A percentile compares a stretch with the other conserved stretches of the same genome.
These are phyloP conservation scores for Chaetoscypha palmicola DNA, from an alignment of 2,329 filamentous ascomycete genomes.

Conservation along the genomic window DNA sequence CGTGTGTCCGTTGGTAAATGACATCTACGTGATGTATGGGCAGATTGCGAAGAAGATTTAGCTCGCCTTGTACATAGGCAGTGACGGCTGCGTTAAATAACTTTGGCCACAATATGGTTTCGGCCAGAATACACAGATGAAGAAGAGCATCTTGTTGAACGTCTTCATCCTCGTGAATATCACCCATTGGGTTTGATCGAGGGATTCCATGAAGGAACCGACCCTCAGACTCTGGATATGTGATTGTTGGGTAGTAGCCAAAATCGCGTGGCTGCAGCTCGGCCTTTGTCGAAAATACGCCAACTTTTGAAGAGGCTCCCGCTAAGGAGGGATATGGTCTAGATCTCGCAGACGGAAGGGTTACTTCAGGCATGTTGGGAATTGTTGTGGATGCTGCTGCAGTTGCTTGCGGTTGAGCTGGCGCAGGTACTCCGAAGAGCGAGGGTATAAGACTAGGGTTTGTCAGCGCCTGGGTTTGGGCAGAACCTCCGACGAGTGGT, in stretches of 20 bases:
- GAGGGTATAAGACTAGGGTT: background rate
- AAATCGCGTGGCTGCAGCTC: conserved; percentile 1
- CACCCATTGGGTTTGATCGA: background rate
- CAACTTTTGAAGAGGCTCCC: background rate
- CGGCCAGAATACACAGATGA: conserved; percentile 14
- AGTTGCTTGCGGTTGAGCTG: background rate
- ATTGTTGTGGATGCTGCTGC: background rate
- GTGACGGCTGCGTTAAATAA: conserved; percentile 14
- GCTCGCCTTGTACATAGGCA: conserved; percentile 12
- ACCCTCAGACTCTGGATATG: background rate
- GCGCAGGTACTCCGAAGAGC: no score
- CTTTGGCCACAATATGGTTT: conserved; percentile 13
- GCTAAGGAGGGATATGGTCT: background rate
- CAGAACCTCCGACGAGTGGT: no score
- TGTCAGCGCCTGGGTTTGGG: background rate
- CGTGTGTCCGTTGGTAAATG: conserved; percentile 12
- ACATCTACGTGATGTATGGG: conserved; percentile 8
- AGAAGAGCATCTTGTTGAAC: conserved; percentile 11
- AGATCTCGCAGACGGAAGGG: background rate
- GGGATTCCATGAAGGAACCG: conserved; percentile 3
- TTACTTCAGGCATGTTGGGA: no score
- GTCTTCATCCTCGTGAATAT: background rate
- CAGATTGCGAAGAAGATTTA: conserved; percentile 6
- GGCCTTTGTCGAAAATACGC: background rate
- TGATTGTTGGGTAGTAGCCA: background rate